phyloP scores from a whole-genome alignment of 805 yeast species.

The Debaryomyces castellii region DNA sequence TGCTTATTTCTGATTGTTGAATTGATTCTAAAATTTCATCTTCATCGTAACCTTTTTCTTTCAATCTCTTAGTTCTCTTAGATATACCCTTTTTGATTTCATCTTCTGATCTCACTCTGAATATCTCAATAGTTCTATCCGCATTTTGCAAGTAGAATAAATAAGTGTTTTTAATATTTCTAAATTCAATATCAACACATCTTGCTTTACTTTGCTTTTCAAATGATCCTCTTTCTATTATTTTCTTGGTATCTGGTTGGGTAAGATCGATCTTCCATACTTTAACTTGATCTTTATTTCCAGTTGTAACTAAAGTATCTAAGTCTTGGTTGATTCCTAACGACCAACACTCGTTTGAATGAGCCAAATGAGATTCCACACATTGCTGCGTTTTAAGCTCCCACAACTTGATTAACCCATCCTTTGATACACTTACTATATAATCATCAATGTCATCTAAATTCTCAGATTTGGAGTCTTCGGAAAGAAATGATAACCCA shows the following conservation, averaged over 20 bases:
- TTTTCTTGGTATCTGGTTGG: constrained; percentile 49
- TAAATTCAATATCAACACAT: constrained; percentile 60
- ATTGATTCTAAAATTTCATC: constrained; percentile 52
- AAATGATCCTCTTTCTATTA: constrained; percentile 57
- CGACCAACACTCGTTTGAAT: constrained; percentile 91
- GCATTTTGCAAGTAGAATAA: constrained; percentile 73
- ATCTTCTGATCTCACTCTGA: constrained; percentile 69
- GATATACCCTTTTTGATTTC: constrained; percentile 78
- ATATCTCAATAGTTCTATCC: constrained; percentile 78
- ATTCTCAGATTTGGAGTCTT: constrained; percentile 19
- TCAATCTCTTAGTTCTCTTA: constrained; percentile 74
- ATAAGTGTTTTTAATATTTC: constrained; percentile 27
- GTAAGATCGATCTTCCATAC: constrained; percentile 73
- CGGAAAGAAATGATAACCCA: constrained; percentile 55
- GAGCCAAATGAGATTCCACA: constrained; percentile 92
- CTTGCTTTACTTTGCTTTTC: constrained; percentile 78
- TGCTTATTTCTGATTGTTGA: constrained; percentile 48
- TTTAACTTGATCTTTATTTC: constrained; percentile 78
- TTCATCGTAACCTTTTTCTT: constrained; percentile 61
- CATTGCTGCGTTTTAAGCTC: constrained; percentile 87
- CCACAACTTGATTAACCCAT: constrained; percentile 92
- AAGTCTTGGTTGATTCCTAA: constrained; percentile 49
- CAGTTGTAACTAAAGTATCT: constrained; percentile 62
- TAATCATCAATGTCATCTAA: constrained; percentile 65
- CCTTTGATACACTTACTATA: constrained; percentile 77